These are phyloP conservation scores for Beauveria rudraprayagi DNA, from an alignment of 2,329 filamentous ascomycete genomes.

Conservation along the genomic window DNA sequence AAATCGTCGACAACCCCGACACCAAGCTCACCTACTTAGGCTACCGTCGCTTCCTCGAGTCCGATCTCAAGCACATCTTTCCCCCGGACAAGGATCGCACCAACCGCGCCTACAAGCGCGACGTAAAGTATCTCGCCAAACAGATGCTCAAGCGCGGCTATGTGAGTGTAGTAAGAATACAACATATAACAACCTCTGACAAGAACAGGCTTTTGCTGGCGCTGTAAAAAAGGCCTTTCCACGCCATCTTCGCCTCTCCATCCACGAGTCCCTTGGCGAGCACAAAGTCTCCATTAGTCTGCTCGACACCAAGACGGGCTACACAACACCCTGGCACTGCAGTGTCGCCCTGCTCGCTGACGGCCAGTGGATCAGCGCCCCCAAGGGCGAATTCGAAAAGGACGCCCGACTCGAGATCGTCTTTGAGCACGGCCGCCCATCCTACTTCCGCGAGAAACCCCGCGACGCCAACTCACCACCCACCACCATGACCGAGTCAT, in stretches of 20 bases:
- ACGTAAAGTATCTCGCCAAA: constrained; percentile 23
- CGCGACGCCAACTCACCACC: not conserved
- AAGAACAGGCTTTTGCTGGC: constrained; percentile 20
- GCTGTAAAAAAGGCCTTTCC: constrained; percentile 21
- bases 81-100: constrained; percentile 16
- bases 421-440: constrained; percentile 17
- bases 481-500: not conserved
- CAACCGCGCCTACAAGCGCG: constrained; percentile 18
- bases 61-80: constrained; percentile 22
- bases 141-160: constrained; percentile 25
- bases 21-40: constrained; percentile 23
- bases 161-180: constrained; percentile 13
- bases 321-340: constrained; percentile 27
- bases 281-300: constrained; percentile 23
- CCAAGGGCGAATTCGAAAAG: constrained; percentile 20
- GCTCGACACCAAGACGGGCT: constrained; percentile 22
- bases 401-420: constrained; percentile 17
- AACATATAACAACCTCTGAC: not conserved
- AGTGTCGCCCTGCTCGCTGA: constrained; percentile 16
- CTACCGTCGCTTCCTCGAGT: constrained; percentile 22
- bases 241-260: constrained; percentile 22
- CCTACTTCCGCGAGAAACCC: constrained; percentile 16
- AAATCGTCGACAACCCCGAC: constrained; percentile 21
- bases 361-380: constrained; percentile 20
- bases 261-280: constrained; percentile 21